Evolutionary conservation across 2,329 filamentous ascomycete genomes (phyloP), one percentile per base, ranked within the genome.

Genomic region (Alternaria gansuensis): DNA sequence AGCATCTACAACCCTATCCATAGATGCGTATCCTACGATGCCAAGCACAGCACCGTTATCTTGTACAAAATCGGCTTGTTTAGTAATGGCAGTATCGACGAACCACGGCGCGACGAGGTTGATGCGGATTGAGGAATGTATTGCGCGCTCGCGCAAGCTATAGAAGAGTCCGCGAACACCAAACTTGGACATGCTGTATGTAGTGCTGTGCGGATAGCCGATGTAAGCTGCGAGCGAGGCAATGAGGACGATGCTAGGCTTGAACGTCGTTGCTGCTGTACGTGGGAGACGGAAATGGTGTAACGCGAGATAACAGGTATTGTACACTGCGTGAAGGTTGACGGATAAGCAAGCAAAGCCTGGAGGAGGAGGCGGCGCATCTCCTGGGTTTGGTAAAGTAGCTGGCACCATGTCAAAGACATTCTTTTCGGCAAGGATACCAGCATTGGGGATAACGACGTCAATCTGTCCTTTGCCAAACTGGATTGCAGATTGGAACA

Each of bases 81-180:
- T 57, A 11, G 66, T 64, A 59, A 68, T 68, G 4, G 60, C 60
- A 1, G 72, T 75, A 2, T 66, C 58, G 8, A 73, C 59, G 31
- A 66, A 70, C 61, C 66, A 73, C n/a, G 71, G 71, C 13, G 71
- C 71, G 3, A 74, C 65, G 2, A 74, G 58, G 36, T 75, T 74
- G 28, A 71, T 49, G 28, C 70, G 60, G 3, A 72, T 58, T 0
- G 52, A 54, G 34, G 61, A 58, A 6, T 54, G 48, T 11, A 54
- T 24, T 9, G 62, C 67, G 11, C 62, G 62, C 17, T 70, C 64
- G 10, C 71, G 58, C 4, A 68, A 62, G 8, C 66, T 57, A 24
- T 66, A 66, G 50, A 72, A 71, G 5, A 73, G 54, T 3, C 71
- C 72, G 3, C 71, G 65, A 9, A 73, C 65, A 10, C 69, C 71